Percentiles rank a stretch among this genome's conserved stretches.
These are phyloP conservation scores for Phialemonium atrogriseum DNA, from an alignment of 2,329 filamentous ascomycete genomes.

Conservation along the genomic window DNA sequence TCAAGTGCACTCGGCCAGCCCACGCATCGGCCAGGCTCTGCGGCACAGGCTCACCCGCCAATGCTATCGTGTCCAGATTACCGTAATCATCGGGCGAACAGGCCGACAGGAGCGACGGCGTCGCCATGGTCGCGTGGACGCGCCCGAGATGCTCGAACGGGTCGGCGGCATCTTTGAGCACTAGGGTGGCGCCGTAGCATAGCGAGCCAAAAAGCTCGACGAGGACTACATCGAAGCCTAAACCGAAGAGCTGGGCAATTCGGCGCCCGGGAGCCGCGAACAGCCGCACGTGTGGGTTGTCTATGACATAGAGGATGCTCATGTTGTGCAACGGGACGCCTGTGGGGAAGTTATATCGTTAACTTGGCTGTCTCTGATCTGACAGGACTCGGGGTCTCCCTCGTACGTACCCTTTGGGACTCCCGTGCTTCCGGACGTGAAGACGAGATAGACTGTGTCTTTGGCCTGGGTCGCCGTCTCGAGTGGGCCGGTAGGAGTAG, in stretches of 20 bases:
- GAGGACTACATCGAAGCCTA: constrained; percentile 34
- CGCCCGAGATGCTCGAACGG: constrained; percentile 20
- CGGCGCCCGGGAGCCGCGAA: constrained; percentile 20
- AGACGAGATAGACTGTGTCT: too few species aligned
- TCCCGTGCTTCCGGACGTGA: too few species aligned
- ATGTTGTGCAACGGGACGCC: constrained; percentile 26
- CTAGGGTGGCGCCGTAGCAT: constrained; percentile 28
- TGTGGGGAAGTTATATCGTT: too few species aligned
- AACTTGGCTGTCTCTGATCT: too few species aligned
- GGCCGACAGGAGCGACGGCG: constrained; percentile 24
- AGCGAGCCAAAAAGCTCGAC: constrained; percentile 30
- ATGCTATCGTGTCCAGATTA: constrained; percentile 21
- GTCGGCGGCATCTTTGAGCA: constrained; percentile 17
- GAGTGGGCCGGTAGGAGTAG: too few species aligned
- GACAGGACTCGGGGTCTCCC: too few species aligned
- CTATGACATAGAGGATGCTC: constrained; percentile 26
- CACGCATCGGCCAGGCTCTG: constrained; percentile 23
- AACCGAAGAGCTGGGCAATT: constrained; percentile 32
- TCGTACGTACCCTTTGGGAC: too few species aligned
- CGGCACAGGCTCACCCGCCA: constrained; percentile 28
- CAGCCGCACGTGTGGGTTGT: constrained; percentile 22
- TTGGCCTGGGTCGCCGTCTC: too few species aligned
- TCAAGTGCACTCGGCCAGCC: constrained; percentile 19
- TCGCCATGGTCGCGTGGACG: constrained; percentile 25
- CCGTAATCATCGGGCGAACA: constrained; percentile 24